phyloP scores from a whole-genome alignment of 495 filamentous ascomycete genomes.

The Hyaloscypha bicolor region DNA sequence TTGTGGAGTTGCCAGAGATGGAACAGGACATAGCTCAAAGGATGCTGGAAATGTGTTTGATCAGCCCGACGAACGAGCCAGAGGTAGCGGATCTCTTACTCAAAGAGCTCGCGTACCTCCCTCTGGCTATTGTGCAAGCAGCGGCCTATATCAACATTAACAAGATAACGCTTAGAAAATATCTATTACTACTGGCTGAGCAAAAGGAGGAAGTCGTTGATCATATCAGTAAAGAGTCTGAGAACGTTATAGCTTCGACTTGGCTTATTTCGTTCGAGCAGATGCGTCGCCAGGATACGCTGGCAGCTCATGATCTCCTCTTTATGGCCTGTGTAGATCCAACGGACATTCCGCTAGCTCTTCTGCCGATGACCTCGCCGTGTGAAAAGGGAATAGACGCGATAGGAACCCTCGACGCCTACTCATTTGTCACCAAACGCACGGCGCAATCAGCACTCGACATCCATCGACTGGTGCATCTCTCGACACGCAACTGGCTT shows the following conservation, averaged over 20 bases:
- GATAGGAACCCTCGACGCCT: constrained; percentile 17
- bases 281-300: constrained; percentile 38
- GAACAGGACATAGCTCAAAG: constrained; percentile 29
- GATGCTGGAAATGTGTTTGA: constrained; percentile 32
- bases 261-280: constrained; percentile 57
- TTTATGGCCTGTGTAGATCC: constrained; percentile 31
- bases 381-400: constrained; percentile 18
- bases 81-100: constrained; percentile 35
- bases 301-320: constrained; percentile 45
- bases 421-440: constrained; percentile 22
- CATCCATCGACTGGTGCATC: constrained; percentile 51
- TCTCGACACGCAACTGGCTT: constrained; percentile 45
- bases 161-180: constrained; percentile 39
- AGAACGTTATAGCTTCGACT: constrained; percentile 52
- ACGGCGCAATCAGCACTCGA: constrained; percentile 14
- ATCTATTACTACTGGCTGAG: constrained; percentile 46
- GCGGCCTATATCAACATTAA: constrained; percentile 41
- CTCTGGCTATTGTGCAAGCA: constrained; percentile 43
- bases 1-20: constrained; percentile 39
- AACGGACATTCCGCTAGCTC: constrained; percentile 20
- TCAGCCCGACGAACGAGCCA: constrained; percentile 13
- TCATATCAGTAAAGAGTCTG: constrained; percentile 46
- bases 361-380: constrained; percentile 15
- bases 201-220: constrained; percentile 42
- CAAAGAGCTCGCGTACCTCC: constrained; percentile 42